Conservation (phyloP, 192 early-diverging fungal genomes). For the Diversispora epigaea region DNA sequence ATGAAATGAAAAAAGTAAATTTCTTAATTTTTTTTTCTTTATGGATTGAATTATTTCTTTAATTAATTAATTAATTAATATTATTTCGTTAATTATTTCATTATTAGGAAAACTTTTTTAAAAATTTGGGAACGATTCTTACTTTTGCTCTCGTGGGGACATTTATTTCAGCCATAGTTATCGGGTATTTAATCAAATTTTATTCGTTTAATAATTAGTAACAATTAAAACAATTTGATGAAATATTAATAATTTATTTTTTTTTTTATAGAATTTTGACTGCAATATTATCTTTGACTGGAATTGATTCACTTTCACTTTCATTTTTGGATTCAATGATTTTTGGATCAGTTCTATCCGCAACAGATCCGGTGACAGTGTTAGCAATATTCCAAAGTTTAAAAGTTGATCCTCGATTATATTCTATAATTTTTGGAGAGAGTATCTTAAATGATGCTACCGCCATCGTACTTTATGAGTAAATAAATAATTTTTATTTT, state of each 20-base stretch:
- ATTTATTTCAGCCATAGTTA: conserved; percentile 85
- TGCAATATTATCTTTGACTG: conserved; percentile 67
- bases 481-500: too few species aligned
- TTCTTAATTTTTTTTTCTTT: too few species aligned
- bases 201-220: too few species aligned
- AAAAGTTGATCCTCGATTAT: conserved; percentile 91
- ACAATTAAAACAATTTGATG: too few species aligned
- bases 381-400: conserved; percentile 93
- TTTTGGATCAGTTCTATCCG: conserved; percentile 91
- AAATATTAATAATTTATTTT: conserved; percentile 10
- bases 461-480: conserved; percentile 92
- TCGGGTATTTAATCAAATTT: conserved; percentile 56
- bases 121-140: conserved; percentile 86
- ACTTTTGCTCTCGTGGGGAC: conserved; percentile 95
- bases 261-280: conserved; percentile 53
- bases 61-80: neutral
- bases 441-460: conserved; percentile 96
- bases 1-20: conserved; percentile 83
- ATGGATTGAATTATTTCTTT: neutral
- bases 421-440: conserved; percentile 97
- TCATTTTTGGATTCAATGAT: conserved; percentile 91
- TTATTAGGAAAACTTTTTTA: conserved; percentile 72
- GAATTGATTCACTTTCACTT: conserved; percentile 68
- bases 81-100: neutral
- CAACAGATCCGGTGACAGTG: conserved; percentile 97